phyloP scores from a whole-genome alignment of 2,329 filamentous ascomycete species.

The Cytospora chrysosperma region DNA sequence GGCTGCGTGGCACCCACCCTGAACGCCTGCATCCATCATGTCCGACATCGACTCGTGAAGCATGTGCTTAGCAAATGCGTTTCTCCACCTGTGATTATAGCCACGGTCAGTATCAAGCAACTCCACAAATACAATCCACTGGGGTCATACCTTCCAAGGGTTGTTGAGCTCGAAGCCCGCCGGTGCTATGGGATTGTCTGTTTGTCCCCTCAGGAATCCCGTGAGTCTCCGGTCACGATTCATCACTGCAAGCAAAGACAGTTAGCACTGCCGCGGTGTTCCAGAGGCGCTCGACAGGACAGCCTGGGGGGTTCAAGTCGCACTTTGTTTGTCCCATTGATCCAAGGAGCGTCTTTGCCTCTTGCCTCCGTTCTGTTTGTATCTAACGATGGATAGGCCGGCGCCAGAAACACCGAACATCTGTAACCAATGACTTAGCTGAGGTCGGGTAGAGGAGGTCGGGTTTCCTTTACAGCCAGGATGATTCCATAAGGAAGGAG shows the following conservation, averaged over 20 bases:
- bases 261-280: conserved; percentile 26
- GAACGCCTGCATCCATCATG: not conserved
- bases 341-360: conserved; percentile 59
- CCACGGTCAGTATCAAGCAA: conserved; percentile 21
- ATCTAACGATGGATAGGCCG: conserved; percentile 56
- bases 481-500: conserved; percentile 66
- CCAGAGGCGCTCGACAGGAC: not conserved
- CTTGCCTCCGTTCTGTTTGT: conserved; percentile 61
- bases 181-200: conserved; percentile 54
- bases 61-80: conserved; percentile 43
- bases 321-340: conserved; percentile 65
- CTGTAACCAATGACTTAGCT: conserved; percentile 36
- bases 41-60: conserved; percentile 16
- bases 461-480: conserved; percentile 49
- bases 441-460: conserved; percentile 14
- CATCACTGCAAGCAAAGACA: conserved; percentile 52
- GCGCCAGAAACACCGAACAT: conserved; percentile 64
- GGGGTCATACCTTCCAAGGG: conserved; percentile 57
- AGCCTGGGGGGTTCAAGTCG: conserved; percentile 21
- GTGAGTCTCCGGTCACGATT: conserved; percentile 62
- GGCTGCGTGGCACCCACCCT: not conserved
- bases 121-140: not conserved
- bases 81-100: conserved; percentile 51
- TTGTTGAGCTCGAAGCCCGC: conserved; percentile 62
- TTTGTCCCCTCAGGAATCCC: conserved; percentile 57